Conservation (phyloP, 805 yeast genomes). For the Pichia membranifaciens region DNA sequence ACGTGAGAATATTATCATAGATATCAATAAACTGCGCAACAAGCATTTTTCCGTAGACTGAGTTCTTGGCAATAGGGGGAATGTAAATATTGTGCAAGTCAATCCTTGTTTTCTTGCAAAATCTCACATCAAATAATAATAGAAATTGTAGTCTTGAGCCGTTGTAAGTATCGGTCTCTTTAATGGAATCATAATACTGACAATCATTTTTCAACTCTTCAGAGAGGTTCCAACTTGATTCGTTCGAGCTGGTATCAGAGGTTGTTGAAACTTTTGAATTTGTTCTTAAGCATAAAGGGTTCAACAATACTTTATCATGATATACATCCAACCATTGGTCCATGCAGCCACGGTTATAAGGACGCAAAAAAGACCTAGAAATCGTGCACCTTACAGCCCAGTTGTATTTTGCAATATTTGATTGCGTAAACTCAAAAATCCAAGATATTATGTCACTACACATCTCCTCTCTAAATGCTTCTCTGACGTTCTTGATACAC, state of each 20-base stretch:
- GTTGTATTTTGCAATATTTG: slow-evolving; percentile 47
- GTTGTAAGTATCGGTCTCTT: slow-evolving; percentile 13
- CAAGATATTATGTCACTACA: slow-evolving; percentile 65
- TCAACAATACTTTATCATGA: slow-evolving; percentile 26
- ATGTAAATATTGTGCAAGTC: slow-evolving; percentile 60
- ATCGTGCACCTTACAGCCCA: slow-evolving; percentile 42
- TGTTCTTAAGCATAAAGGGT: slow-evolving; percentile 17
- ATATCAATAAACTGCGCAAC: slow-evolving; percentile 79
- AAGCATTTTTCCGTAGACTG: slow-evolving; percentile 48
- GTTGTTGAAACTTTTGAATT: slow-evolving; percentile 20
- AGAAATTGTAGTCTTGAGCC: slow-evolving; percentile 58
- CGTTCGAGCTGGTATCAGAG: slow-evolving; percentile 12
- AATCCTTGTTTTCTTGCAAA: slow-evolving; percentile 60
- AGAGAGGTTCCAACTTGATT: slow-evolving; percentile 43
- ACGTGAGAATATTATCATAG: slow-evolving; percentile 68
- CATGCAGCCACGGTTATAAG: slow-evolving; percentile 52
- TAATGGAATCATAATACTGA: slow-evolving; percentile 33
- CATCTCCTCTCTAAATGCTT: slow-evolving; percentile 75
- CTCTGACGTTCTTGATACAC: slow-evolving; percentile 61
- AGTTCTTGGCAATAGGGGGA: slow-evolving; percentile 56
- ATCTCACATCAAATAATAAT: slow-evolving; percentile 60
- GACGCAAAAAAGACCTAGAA: slow-evolving; percentile 51
- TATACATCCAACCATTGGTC: slow-evolving; percentile 22
- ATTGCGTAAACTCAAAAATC: slow-evolving; percentile 53
- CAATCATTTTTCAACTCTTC: slow-evolving; percentile 39